These are phyloP conservation scores for Rasamsonia emersonii DNA, from an alignment of 2,329 filamentous ascomycete genomes.

Conservation along the genomic window DNA sequence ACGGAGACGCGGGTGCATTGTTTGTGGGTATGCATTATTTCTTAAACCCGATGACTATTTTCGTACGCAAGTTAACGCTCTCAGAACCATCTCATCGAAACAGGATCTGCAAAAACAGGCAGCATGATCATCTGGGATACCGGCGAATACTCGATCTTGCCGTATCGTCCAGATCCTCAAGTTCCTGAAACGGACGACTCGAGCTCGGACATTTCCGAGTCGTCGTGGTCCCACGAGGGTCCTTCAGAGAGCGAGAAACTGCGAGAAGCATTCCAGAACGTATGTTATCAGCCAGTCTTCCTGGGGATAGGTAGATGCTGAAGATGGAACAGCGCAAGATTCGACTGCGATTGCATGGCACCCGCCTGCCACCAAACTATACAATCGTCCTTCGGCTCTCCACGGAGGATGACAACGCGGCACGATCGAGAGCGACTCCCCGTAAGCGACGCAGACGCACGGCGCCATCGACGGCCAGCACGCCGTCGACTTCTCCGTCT, in stretches of 20 bases:
- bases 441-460: conserved; percentile 16
- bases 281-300: conserved; percentile 8
- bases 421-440: conserved; percentile 10
- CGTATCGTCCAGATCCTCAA: conserved; percentile 26
- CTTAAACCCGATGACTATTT: not conserved
- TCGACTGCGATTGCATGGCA: conserved; percentile 46
- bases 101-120: conserved; percentile 45
- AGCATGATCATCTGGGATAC: conserved; percentile 57
- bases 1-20: conserved; percentile 56
- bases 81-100: conserved; percentile 55
- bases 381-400: conserved; percentile 48
- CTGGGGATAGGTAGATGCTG: not conserved
- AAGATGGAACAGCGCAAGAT: conserved; percentile 42
- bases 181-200: conserved; percentile 31
- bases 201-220: conserved; percentile 14
- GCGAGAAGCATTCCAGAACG: conserved; percentile 41
- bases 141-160: conserved; percentile 49
- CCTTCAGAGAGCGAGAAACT: conserved; percentile 38
- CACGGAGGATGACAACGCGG: conserved; percentile 14
- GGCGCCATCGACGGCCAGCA: conserved; percentile 6
- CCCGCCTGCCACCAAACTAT: conserved; percentile 45
- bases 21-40: conserved; percentile 41
- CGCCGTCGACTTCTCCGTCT: conserved; percentile 15
- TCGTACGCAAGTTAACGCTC: not conserved
- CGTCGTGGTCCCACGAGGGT: conserved; percentile 4